phyloP scores from a whole-genome alignment of 177 flowering plant species.

The Vitis hybrid region DNA sequence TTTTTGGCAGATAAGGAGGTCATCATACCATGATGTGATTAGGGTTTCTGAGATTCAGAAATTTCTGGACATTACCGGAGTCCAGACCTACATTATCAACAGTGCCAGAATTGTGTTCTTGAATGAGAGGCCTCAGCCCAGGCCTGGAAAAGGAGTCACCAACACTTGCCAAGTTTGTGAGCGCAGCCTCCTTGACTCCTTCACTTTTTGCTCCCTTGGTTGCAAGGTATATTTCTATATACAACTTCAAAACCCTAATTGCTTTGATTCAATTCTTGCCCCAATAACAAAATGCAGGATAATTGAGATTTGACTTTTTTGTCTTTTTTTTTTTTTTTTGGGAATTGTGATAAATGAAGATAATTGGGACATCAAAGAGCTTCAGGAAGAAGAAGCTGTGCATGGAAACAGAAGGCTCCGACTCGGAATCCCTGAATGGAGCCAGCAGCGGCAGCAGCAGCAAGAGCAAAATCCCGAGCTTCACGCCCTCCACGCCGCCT shows the following conservation, averaged over 20 bases:
- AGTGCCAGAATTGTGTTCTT: slow-evolving; percentile 69
- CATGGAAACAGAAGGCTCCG: slow-evolving; percentile 22
- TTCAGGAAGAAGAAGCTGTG: slow-evolving; percentile 19
- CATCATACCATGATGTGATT: slow-evolving; percentile 78
- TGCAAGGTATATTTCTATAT: slow-evolving; percentile 36
- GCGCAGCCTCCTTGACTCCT: slow-evolving; percentile 61
- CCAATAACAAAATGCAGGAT: no score
- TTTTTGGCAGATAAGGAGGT: slow-evolving; percentile 60
- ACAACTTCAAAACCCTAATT: not conserved
- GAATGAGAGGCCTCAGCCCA: slow-evolving; percentile 70
- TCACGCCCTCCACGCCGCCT: slow-evolving; percentile 37
- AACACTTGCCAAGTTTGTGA: slow-evolving; percentile 57
- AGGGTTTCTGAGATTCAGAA: slow-evolving; percentile 73
- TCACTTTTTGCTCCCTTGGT: slow-evolving; percentile 61
- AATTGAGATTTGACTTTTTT: not conserved
- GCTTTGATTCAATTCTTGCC: not conserved
- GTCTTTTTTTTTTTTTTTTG: not conserved
- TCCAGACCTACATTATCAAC: slow-evolving; percentile 75
- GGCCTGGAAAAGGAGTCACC: slow-evolving; percentile 67
- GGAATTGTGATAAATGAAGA: slow-evolving; percentile 10
- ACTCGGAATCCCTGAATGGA: slow-evolving; percentile 22
- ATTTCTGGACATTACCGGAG: slow-evolving; percentile 53
- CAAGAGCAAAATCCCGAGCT: slow-evolving; percentile 24
- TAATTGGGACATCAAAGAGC: slow-evolving; percentile 40
- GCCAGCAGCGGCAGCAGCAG: slow-evolving; percentile 6